Percentiles rank a stretch among this genome's conserved stretches.
phyloP scores from a whole-genome alignment of 306 rosid genomes.

The Luffa acutangula region DNA sequence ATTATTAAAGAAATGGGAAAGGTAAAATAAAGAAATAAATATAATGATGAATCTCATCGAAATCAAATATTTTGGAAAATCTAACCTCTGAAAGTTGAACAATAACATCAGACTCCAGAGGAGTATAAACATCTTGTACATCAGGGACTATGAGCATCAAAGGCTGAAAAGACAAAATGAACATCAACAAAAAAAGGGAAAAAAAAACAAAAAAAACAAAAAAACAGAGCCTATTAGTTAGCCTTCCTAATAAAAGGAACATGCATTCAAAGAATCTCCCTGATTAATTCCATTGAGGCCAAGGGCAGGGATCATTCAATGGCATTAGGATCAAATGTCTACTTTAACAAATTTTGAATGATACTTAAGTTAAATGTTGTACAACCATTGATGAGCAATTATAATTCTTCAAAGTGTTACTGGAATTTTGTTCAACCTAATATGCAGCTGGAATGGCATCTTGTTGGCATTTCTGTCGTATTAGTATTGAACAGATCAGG shows the following conservation, averaged over 20 bases:
- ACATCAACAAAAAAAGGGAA: conserved; percentile 23
- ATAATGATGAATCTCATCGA: not conserved
- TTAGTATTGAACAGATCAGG: not conserved
- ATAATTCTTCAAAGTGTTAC: not conserved
- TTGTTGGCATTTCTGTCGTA: not conserved
- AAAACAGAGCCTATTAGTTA: not conserved
- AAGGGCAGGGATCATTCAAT: not conserved
- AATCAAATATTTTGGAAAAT: conserved; percentile 5
- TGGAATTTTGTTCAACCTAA: not conserved
- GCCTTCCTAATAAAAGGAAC: not conserved
- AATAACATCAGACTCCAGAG: conserved; percentile 78
- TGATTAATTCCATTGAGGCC: not conserved
- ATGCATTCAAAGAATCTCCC: not conserved
- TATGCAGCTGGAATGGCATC: not conserved
- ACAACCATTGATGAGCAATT: not conserved
- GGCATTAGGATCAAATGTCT: not conserved
- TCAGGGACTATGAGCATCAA: conserved; percentile 98
- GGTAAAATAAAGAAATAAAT: not conserved
- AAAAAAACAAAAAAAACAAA: conserved; percentile 17
- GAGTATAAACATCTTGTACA: conserved; percentile 96
- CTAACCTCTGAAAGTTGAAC: conserved; percentile 91
- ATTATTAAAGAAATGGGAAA: conserved; percentile 3
- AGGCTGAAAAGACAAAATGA: conserved; percentile 43
- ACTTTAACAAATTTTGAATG: not conserved
- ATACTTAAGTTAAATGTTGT: not conserved